A percentile compares a stretch with the other conserved stretches of the same genome.
Conservation (phyloP, 352 stramenopile genomes). For the Phytophthora fragariae region DNA sequence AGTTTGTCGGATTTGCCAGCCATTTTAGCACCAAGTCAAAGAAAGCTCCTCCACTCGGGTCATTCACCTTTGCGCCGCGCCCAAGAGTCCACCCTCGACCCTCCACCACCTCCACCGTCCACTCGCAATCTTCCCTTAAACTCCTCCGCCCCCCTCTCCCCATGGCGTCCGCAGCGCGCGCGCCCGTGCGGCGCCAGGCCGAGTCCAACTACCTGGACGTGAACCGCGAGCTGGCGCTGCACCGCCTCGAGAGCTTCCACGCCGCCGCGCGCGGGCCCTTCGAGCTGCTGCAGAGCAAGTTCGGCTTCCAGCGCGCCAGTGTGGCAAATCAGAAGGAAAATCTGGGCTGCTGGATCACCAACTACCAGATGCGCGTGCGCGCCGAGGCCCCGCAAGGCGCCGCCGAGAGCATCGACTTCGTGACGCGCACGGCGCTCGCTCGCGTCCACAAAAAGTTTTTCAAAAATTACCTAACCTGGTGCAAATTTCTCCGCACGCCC, state of each 20-base stretch:
- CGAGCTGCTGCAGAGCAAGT: conserved; percentile 80
- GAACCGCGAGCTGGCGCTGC: conserved; percentile 59
- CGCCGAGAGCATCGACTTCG: conserved; percentile 47
- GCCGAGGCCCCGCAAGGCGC: conserved; percentile 44
- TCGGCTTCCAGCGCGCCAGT: conserved; percentile 81
- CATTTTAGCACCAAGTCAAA: neutral
- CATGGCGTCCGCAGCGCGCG: conserved; percentile 36
- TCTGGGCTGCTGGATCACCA: conserved; percentile 85
- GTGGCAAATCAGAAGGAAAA: conserved; percentile 90
- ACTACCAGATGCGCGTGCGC: conserved; percentile 80
- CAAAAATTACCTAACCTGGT: conserved; percentile 95
- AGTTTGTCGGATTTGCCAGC: conserved; percentile 28
- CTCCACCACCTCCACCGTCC: too few relatives aligned
- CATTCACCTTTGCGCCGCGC: conserved; percentile 18
- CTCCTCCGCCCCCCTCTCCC: neutral
- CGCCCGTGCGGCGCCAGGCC: conserved; percentile 60
- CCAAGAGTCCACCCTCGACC: neutral
- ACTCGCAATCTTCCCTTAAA: neutral
- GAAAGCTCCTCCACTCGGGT: neutral
- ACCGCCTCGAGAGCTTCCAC: conserved; percentile 75
- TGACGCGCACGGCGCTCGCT: conserved; percentile 59
- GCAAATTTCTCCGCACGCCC: conserved; percentile 89
- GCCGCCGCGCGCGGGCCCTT: conserved; percentile 55
- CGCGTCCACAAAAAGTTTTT: conserved; percentile 88
- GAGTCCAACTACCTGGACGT: conserved; percentile 86